Base-by-base conservation (phyloP, 768 basidiomycete species). In the Trametes coccinea region DNA sequence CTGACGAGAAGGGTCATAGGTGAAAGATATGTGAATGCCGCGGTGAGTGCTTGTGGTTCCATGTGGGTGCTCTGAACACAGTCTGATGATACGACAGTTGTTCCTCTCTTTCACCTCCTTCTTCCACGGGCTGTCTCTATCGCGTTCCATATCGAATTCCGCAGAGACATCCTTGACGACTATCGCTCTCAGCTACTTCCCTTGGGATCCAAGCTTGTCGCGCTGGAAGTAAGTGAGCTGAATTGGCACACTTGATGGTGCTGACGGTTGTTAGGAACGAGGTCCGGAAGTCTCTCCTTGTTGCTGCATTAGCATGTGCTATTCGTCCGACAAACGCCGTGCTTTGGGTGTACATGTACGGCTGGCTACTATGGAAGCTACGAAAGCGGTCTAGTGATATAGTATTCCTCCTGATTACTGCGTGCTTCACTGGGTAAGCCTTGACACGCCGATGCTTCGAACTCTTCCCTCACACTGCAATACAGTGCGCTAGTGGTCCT, bases 111-210 rank as follows among this genome's bases (percentile, higher is more conserved):
- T 96, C 53, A 85, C 88, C 1, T 95, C 92, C 4, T 85, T 96
- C 70, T 98, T 98, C 77, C 84, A 98, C 74, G 85, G 84, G 0
- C 79, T 95, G 54, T 83, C 92, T 1, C 78, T 97, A 29, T 90
- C 95, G 3, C 84, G 97, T 39, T 92, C 95, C 0, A 77, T 98
- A 54, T 95, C 93, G 33, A 99, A 98, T 71, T 95, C 94, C 11
- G 76, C 95, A 30, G 97, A 99, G 70, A 94, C 94, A 0, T 86
- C 92, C 0, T 75, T 98, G 45, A 90, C 91, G 0, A 87, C 87
- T 0, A 74, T 89, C 44, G 95, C 95, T 1, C 80, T 96, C 57
- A 77, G 79, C 11, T 82, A 82, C 69, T 98, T 91, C 74, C 95
- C 90, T 0, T 92, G 90, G 90, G 76, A 82, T 62, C 2, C 61